Percentiles rank a stretch among this genome's conserved stretches.
These are phyloP conservation scores for Kluyveromyces sp. DNA, from an alignment of 1,139 yeast genomes.

Conservation along the genomic window DNA sequence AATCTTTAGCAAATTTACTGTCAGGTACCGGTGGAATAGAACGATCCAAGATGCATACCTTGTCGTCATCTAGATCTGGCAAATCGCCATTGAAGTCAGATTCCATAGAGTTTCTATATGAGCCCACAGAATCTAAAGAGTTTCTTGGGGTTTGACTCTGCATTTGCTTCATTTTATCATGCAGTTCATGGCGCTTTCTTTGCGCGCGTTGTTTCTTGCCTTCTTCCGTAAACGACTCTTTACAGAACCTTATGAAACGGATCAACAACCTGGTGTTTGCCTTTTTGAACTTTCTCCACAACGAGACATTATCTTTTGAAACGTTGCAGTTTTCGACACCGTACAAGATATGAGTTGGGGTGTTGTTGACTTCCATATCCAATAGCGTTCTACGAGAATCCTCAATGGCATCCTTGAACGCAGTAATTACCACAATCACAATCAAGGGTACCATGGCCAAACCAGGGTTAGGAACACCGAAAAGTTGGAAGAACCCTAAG, in stretches of 20 bases:
- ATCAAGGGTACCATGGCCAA: slow-evolving; percentile 89
- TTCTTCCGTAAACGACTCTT: slow-evolving; percentile 34
- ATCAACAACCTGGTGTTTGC: slow-evolving; percentile 36
- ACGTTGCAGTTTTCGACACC: slow-evolving; percentile 74
- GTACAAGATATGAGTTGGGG: slow-evolving; percentile 66
- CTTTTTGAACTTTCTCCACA: slow-evolving; percentile 59
- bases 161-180: slow-evolving; percentile 11
- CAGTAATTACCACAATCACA: slow-evolving; percentile 84
- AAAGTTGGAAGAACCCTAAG: slow-evolving; percentile 79
- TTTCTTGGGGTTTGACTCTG: slow-evolving; percentile 21
- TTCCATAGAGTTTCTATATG: slow-evolving; percentile 29
- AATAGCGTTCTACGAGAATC: slow-evolving; percentile 78
- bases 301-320: slow-evolving; percentile 49
- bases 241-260: slow-evolving; percentile 28
- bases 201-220: slow-evolving; percentile 31
- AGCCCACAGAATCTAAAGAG: slow-evolving; percentile 29
- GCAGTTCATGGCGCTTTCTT: slow-evolving; percentile 18
- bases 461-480: slow-evolving; percentile 88
- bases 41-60: slow-evolving; percentile 24
- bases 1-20: slow-evolving; percentile 53
- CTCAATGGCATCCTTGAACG: slow-evolving; percentile 87
- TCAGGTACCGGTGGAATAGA: slow-evolving; percentile 25
- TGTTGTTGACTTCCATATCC: slow-evolving; percentile 83
- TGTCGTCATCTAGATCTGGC: slow-evolving; percentile 23
- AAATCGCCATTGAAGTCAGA: slow-evolving; percentile 20